Evolutionary conservation across 495 filamentous ascomycete genomes (phyloP).

Genomic region (Daldinia decipiens): DNA sequence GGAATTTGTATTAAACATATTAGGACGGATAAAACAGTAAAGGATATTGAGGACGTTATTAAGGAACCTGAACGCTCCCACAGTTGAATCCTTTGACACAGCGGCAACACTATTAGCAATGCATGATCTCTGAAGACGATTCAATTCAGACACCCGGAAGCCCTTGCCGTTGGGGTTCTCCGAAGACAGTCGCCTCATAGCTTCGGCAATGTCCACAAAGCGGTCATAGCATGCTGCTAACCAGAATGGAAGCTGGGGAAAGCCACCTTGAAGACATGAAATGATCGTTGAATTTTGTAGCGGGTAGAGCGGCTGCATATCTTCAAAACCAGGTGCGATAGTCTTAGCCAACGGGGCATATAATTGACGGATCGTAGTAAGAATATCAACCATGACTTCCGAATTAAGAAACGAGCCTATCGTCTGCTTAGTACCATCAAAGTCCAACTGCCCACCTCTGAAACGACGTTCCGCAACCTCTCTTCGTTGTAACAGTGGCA

Average conservation of each 20-base stretch:
- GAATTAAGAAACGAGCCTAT: constrained; percentile 22
- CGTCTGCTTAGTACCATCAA: neutral
- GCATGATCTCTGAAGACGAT: constrained; percentile 73
- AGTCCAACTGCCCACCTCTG: neutral
- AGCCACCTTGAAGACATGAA: constrained; percentile 47
- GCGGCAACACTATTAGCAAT: constrained; percentile 66
- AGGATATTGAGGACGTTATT: constrained; percentile 46
- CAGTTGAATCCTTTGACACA: constrained; percentile 72
- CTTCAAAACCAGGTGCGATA: constrained; percentile 27
- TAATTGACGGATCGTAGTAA: constrained; percentile 25
- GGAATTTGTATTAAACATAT: constrained; percentile 32
- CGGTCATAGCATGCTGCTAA: constrained; percentile 62
- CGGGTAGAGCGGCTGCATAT: constrained; percentile 65
- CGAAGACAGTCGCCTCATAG: constrained; percentile 43
- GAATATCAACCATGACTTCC: constrained; percentile 23
- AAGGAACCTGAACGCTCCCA: constrained; percentile 56
- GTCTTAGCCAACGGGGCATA: constrained; percentile 23
- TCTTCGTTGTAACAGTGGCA: neutral
- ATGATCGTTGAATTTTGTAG: constrained; percentile 70
- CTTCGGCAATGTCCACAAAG: constrained; percentile 55
- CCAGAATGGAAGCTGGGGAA: constrained; percentile 54
- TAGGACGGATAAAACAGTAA: constrained; percentile 47
- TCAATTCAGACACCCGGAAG: constrained; percentile 70
- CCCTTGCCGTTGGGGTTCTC: constrained; percentile 51
- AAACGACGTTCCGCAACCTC: neutral